Evolutionary conservation across 768 basidiomycete genomes (phyloP).

Genomic region (Calocybe cyanea): DNA sequence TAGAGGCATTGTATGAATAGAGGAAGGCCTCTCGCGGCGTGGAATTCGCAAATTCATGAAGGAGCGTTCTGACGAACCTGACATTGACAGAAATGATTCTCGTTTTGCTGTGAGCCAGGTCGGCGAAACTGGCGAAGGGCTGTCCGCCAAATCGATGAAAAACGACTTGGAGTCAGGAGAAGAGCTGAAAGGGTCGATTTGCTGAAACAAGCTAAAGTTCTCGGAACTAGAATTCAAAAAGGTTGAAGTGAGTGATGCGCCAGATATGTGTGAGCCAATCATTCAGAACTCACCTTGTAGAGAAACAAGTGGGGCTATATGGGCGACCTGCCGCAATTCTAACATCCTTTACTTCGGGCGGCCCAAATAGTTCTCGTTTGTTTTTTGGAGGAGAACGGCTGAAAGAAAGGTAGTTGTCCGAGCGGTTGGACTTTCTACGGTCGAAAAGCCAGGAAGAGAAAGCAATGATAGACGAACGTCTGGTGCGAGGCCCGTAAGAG

Average conservation of each 20-base stretch:
- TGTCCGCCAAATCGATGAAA: conserved; percentile 38
- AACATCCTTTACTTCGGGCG: conserved; percentile 21
- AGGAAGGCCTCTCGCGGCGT: conserved; percentile 25
- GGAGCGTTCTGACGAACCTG: conserved; percentile 24
- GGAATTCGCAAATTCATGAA: conserved; percentile 17
- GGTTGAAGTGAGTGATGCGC: not conserved
- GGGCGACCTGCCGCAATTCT: conserved; percentile 33
- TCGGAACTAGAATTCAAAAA: conserved; percentile 13
- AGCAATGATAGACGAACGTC: conserved; percentile 30
- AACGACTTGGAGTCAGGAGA: conserved; percentile 40
- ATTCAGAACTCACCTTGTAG: conserved; percentile 19
- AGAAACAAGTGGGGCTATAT: conserved; percentile 21
- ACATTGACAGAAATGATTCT: conserved; percentile 41
- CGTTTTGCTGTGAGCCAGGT: conserved; percentile 21
- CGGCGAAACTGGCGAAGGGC: conserved; percentile 12
- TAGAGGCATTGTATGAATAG: conserved; percentile 28
- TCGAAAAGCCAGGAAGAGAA: conserved; percentile 34
- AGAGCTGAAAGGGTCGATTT: conserved; percentile 38
- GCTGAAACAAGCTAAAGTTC: conserved; percentile 12
- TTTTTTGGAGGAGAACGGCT: conserved; percentile 17
- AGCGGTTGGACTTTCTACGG: conserved; percentile 20
- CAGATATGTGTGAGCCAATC: not conserved
- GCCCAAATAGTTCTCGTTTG: conserved; percentile 10
- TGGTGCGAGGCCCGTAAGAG: conserved; percentile 14
- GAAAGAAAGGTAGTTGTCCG: conserved; percentile 22